A percentile compares a stretch with the other conserved stretches of the same genome.
phyloP scores from a whole-genome alignment of 139 green algal species.

The Chlamydomonas sp. region DNA sequence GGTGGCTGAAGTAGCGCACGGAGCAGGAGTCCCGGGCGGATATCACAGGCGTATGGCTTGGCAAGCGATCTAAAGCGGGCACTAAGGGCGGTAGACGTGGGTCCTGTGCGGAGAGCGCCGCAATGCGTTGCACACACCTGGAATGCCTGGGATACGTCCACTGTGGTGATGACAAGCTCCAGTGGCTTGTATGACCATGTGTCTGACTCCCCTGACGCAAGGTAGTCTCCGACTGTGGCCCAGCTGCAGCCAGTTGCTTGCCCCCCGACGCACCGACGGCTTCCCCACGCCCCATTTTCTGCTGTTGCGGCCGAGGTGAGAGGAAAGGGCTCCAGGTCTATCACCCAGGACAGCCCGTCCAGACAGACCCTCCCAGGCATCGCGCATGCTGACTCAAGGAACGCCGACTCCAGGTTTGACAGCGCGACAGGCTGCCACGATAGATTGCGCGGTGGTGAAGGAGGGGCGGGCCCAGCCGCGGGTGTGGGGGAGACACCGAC shows the following conservation, averaged over 20 bases:
- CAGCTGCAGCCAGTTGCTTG: background rate
- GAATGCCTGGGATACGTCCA: slow-evolving; percentile 5
- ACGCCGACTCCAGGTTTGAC: too few species aligned
- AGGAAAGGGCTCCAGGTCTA: slow-evolving; percentile 17
- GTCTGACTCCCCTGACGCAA: background rate
- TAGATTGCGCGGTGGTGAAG: too few species aligned
- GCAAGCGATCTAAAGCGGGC: too few species aligned
- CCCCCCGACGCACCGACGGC: background rate
- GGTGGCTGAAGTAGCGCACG: too few species aligned
- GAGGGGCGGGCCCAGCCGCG: too few species aligned
- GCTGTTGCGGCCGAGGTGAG: background rate
- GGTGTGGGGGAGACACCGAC: too few species aligned
- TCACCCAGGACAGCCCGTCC: background rate
- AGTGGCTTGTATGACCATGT: slow-evolving; percentile 5
- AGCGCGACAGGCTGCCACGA: too few species aligned
- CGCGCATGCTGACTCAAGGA: too few species aligned
- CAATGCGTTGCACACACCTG: background rate
- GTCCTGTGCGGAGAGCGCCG: too few species aligned
- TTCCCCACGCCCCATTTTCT: background rate
- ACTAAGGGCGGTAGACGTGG: too few species aligned
- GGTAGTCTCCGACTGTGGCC: background rate
- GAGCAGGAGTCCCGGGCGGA: too few species aligned
- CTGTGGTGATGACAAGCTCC: background rate
- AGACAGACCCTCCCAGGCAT: background rate
- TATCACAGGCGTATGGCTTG: too few species aligned